phyloP scores from a whole-genome alignment of 1,284 basidiomycete genomes.

The Prillingera fragicola region DNA sequence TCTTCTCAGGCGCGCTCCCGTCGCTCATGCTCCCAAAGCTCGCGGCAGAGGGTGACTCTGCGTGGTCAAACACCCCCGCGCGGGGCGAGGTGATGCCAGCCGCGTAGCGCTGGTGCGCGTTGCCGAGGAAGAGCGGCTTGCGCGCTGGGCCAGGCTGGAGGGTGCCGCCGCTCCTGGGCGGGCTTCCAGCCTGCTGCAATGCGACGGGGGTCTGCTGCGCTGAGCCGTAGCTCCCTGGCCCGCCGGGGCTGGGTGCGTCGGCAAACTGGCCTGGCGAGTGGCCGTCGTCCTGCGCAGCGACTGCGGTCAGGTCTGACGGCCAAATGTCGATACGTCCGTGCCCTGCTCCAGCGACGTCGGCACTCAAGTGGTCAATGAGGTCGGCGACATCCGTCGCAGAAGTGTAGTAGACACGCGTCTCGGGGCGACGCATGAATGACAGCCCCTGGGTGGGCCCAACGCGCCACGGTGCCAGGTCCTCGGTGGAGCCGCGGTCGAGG shows the following conservation, averaged over 20 bases:
- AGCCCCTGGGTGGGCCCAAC: constrained; percentile 11
- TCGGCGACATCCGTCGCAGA: constrained; percentile 40
- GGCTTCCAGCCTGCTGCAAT: neutral
- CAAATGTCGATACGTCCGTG: constrained; percentile 40
- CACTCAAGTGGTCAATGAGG: constrained; percentile 41
- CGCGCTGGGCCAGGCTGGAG: neutral
- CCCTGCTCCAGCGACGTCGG: constrained; percentile 25
- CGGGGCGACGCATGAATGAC: constrained; percentile 22
- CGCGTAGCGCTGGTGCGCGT: constrained; percentile 9
- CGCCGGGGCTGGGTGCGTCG: constrained; percentile 3
- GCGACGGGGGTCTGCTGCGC: neutral
- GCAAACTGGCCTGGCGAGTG: constrained; percentile 7
- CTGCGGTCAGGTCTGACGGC: constrained; percentile 1
- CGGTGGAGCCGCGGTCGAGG: neutral
- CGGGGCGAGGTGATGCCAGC: constrained; percentile 21
- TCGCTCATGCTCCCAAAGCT: constrained; percentile 27
- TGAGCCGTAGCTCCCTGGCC: no score
- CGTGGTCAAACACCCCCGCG: neutral
- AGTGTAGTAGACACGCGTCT: constrained; percentile 39
- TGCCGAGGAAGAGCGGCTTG: neutral
- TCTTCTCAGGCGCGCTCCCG: constrained; percentile 10
- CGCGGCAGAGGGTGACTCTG: constrained; percentile 20
- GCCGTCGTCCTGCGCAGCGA: neutral
- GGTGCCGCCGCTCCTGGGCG: neutral
- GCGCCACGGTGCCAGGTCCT: constrained; percentile 13